phyloP scores from a whole-genome alignment of 192 early-diverging fungal genomes.

The Allomyces javanicus region DNA sequence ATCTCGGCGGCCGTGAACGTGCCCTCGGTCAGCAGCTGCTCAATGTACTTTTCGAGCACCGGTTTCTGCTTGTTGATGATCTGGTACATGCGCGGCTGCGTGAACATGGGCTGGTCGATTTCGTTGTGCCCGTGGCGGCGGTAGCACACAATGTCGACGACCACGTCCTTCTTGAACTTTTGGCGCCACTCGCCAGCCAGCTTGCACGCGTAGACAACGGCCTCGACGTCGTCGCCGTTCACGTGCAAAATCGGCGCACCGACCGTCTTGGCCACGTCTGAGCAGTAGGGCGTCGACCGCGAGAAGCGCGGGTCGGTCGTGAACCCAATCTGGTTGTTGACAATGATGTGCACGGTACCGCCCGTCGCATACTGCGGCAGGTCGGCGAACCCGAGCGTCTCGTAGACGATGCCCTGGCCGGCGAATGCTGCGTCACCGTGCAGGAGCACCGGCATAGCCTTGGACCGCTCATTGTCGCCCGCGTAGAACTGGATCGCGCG shows the following conservation, averaged over 20 bases:
- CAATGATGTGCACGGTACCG: slow-evolving; percentile 88
- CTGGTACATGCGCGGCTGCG: slow-evolving; percentile 94
- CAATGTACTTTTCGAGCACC: slow-evolving; percentile 65
- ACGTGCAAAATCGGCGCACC: slow-evolving; percentile 96
- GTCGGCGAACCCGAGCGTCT: slow-evolving; percentile 88
- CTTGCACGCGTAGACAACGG: slow-evolving; percentile 84
- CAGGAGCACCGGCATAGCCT: slow-evolving; percentile 80
- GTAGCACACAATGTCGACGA: slow-evolving; percentile 93
- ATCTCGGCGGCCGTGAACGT: slow-evolving; percentile 64
- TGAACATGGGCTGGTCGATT: slow-evolving; percentile 95
- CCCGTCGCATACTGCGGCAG: slow-evolving; percentile 89
- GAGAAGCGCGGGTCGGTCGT: slow-evolving; percentile 93
- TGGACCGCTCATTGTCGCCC: slow-evolving; percentile 60
- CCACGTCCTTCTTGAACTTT: slow-evolving; percentile 88
- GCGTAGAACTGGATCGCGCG: slow-evolving; percentile 87
- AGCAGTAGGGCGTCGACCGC: slow-evolving; percentile 87
- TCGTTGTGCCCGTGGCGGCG: slow-evolving; percentile 97
- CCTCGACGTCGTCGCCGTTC: slow-evolving; percentile 94
- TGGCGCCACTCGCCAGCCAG: slow-evolving; percentile 91
- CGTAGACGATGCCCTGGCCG: slow-evolving; percentile 93
- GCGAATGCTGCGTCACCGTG: slow-evolving; percentile 98
- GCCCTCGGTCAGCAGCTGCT: slow-evolving; percentile 64
- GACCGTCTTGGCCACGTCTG: slow-evolving; percentile 91
- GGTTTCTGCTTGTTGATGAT: slow-evolving; percentile 69
- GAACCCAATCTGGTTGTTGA: slow-evolving; percentile 99